Evolutionary conservation across 2,329 filamentous ascomycete genomes (phyloP), one percentile per base, ranked within the genome.

Genomic region (Aureobasidium leucospermi): DNA sequence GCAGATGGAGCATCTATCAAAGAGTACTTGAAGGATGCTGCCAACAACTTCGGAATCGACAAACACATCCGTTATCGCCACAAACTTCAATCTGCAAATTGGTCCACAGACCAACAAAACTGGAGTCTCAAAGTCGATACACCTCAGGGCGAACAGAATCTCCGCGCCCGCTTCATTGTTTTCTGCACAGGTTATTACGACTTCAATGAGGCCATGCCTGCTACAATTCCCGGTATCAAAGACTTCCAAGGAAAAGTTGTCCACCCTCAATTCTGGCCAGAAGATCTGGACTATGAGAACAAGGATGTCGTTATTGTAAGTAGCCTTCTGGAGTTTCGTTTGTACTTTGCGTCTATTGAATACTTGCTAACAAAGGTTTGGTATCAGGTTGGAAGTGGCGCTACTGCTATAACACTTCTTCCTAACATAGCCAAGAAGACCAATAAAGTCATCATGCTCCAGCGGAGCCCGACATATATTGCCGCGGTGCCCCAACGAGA

Each of bases 231-330:
- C 0, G 86, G 86, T 0, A 76, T 92, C 10, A 78, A 85, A 1
- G 76, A 77, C 16, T 92, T 91, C 74, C 70, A 79, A 59, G 87
- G 87, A 34, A 70, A 77, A 41, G 74, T 84, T 13, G 75, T 88
- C 1, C 87, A 90, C 63, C 87, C 88, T 1, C 87, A 90, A 65
- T 89, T 88, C 73, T 93, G 89, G 89, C 87, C 87, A 0, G 75
- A 86, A 59, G 78, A 85, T 49, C 74, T 88, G 41, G 81, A 89
- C 66, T 87, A 87, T 69, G 72, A 77, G 6, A 77, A 78, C 69
- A 90, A 91, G 72, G 82, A 82, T 46, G 77, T 93, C 23, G 80
- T 89, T 45, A 78, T 93, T 60, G 83, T 55, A 43, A 55, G 51
- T 55, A 9, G 6, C 10, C 10, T 8, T 55, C n/a, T 34, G 10